Conservation (phyloP, 306 rosid species). For the Cucurbita pepo region DNA sequence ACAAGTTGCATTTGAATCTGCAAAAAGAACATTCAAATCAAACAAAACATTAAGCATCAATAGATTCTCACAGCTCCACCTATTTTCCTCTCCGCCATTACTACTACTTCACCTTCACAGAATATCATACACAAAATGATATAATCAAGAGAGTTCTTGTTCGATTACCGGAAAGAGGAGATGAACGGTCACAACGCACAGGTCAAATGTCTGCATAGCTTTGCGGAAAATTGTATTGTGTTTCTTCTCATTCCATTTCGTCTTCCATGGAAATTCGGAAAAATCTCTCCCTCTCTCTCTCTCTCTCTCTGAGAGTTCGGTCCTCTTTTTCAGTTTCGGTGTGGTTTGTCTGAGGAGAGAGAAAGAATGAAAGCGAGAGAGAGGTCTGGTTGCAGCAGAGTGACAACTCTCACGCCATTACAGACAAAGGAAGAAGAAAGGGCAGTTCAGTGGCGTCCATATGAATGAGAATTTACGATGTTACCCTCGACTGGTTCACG, state of each 20-base stretch:
- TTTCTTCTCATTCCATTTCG: neutral
- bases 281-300: neutral
- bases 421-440: conserved; percentile 2
- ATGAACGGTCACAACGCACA: neutral
- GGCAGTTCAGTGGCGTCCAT: neutral
- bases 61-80: neutral
- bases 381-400: neutral
- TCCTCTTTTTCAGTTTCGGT: conserved; percentile 3
- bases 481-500: neutral
- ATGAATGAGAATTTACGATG: neutral
- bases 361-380: neutral
- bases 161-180: neutral
- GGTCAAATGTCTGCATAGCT: neutral
- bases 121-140: neutral
- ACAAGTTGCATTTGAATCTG: neutral
- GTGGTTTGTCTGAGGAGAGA: conserved; percentile 3
- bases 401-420: neutral
- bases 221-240: neutral
- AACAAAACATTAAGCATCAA: neutral
- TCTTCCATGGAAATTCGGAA: neutral
- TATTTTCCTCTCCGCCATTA: neutral
- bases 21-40: neutral
- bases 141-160: neutral
- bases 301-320: neutral
- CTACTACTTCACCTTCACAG: neutral